Evolutionary conservation across 2,329 filamentous ascomycete genomes (phyloP).

Genomic region (Pyrenochaeta sp.): DNA sequence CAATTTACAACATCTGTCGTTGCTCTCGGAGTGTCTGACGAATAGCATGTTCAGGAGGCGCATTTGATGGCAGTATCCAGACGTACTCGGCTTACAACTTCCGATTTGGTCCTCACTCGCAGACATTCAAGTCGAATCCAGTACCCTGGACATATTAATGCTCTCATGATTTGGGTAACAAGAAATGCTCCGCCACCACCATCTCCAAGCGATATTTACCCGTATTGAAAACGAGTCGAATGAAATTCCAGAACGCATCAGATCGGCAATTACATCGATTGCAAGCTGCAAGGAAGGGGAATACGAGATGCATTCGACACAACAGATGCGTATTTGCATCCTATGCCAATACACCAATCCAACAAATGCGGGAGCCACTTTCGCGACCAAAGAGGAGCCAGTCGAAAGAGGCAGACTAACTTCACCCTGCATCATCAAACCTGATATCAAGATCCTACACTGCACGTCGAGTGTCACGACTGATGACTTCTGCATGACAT

Average conservation of each 20-base stretch:
- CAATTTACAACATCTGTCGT: too few relatives aligned
- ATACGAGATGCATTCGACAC: slow-evolving; percentile 4
- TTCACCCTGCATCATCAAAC: slow-evolving; percentile 6
- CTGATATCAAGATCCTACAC: slow-evolving; percentile 1
- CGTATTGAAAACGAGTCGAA: slow-evolving; percentile 8
- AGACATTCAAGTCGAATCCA: too few relatives aligned
- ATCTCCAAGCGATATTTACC: slow-evolving; percentile 13
- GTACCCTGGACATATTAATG: slow-evolving; percentile 16
- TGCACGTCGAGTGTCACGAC: slow-evolving; percentile 14
- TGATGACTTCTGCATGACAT: slow-evolving; percentile 8
- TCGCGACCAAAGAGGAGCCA: slow-evolving; percentile 1
- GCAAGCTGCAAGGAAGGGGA: slow-evolving; percentile 1
- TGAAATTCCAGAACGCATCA: slow-evolving; percentile 7
- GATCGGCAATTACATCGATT: slow-evolving; percentile 3
- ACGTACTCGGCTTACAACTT: too few relatives aligned
- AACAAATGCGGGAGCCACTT: slow-evolving; percentile 1
- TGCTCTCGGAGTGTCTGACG: too few relatives aligned
- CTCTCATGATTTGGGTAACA: slow-evolving; percentile 4
- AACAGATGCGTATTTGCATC: not conserved
- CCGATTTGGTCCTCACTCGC: too few relatives aligned
- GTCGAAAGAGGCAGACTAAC: slow-evolving; percentile 3
- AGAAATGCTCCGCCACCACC: slow-evolving; percentile 7
- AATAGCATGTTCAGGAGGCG: too few relatives aligned
- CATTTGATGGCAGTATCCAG: too few relatives aligned
- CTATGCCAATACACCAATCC: slow-evolving; percentile 10